Percentiles rank a stretch among this genome's conserved stretches.
phyloP scores from a whole-genome alignment of 768 basidiomycete genomes.

The Auriscalpium microsporum region DNA sequence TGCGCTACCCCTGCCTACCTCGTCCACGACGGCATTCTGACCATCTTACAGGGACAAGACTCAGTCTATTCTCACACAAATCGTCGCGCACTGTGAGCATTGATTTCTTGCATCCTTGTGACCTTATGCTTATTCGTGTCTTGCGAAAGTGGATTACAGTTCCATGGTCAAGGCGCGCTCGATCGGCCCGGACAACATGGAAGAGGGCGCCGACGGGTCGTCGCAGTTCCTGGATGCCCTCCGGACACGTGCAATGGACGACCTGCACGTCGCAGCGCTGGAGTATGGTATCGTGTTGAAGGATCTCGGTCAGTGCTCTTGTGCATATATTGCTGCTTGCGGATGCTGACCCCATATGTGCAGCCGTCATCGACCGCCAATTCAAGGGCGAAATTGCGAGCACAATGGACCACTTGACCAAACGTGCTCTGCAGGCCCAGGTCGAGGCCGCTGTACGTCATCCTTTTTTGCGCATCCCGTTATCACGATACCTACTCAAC shows the following conservation, averaged over 20 bases:
- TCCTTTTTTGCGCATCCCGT: background rate
- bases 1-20: slow-evolving; percentile 1
- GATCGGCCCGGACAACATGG: slow-evolving; percentile 64
- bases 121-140: background rate
- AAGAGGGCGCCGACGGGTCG: slow-evolving; percentile 60
- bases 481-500: background rate
- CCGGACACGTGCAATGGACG: slow-evolving; percentile 78
- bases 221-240: slow-evolving; percentile 78
- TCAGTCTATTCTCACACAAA: slow-evolving; percentile 80
- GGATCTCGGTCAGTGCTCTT: slow-evolving; percentile 49
- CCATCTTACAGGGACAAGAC: slow-evolving; percentile 52
- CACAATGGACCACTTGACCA: slow-evolving; percentile 81
- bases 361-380: slow-evolving; percentile 79
- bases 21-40: background rate
- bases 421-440: slow-evolving; percentile 77
- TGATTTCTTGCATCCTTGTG: slow-evolving; percentile 27
- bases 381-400: slow-evolving; percentile 84
- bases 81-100: slow-evolving; percentile 65
- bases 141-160: slow-evolving; percentile 38
- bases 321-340: background rate
- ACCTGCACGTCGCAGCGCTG: slow-evolving; percentile 70
- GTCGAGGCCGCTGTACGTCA: slow-evolving; percentile 70
- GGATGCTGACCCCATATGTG: background rate
- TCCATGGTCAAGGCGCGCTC: slow-evolving; percentile 74
- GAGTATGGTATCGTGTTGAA: slow-evolving; percentile 81